Conservation (phyloP, 768 basidiomycete genomes). For the Xerocomus brunneocitrinus region DNA sequence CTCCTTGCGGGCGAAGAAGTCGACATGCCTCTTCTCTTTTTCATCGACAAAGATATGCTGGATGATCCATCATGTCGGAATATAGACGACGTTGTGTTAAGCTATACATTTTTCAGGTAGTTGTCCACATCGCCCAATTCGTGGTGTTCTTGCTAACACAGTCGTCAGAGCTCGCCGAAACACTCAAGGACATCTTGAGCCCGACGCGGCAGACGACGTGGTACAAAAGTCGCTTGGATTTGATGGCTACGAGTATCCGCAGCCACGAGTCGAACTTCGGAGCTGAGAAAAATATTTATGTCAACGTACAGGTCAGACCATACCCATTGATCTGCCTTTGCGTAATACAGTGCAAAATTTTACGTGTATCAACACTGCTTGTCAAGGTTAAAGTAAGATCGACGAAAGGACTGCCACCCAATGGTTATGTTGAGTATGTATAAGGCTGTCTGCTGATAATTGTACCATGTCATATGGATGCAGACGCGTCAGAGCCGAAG, state of each 20-base stretch:
- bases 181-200: constrained; percentile 78
- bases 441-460: no score
- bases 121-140: neutral
- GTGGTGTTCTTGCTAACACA: neutral
- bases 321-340: neutral
- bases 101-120: constrained; percentile 97
- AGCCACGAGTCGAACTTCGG: constrained; percentile 25
- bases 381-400: neutral
- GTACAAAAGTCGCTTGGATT: constrained; percentile 82
- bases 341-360: neutral
- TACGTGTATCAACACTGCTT: neutral
- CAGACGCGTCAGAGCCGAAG: no score
- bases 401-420: neutral
- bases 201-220: constrained; percentile 78
- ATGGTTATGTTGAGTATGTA: no score
- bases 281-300: neutral
- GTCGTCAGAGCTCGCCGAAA: constrained; percentile 76
- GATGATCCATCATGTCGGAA: constrained; percentile 87
- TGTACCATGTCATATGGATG: no score
- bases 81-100: constrained; percentile 87
- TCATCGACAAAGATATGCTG: constrained; percentile 95
- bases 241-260: constrained; percentile 50
- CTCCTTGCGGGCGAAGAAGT: constrained; percentile 94
- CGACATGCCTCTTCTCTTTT: constrained; percentile 97
- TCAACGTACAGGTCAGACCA: neutral